Evolutionary conservation across 1,139 yeast species (phyloP).

Genomic region (Ogataea hybrid): DNA sequence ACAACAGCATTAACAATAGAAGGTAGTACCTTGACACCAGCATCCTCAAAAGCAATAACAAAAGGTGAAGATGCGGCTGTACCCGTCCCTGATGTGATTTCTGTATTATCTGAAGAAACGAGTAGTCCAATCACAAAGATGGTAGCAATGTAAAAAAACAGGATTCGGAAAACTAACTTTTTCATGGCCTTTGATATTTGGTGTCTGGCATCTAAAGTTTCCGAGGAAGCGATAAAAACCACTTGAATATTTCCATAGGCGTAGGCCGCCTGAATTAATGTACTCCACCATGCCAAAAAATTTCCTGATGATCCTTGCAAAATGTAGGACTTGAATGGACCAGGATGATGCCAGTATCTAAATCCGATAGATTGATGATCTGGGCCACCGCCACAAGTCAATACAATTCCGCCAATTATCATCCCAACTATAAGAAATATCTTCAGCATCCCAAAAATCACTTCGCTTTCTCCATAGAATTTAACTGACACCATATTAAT

Average conservation of each 20-base stretch:
- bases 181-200: constrained; percentile 61
- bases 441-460: constrained; percentile 56
- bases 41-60: constrained; percentile 59
- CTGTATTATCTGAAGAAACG: constrained; percentile 33
- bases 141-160: constrained; percentile 55
- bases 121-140: constrained; percentile 55
- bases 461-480: constrained; percentile 60
- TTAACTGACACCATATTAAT: constrained; percentile 43
- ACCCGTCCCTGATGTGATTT: constrained; percentile 22
- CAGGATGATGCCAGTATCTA: constrained; percentile 45
- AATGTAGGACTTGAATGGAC: background rate
- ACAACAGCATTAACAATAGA: constrained; percentile 29
- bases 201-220: constrained; percentile 63
- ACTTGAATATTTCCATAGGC: constrained; percentile 77
- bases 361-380: constrained; percentile 53
- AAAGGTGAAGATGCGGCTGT: constrained; percentile 65
- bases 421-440: constrained; percentile 38
- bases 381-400: constrained; percentile 62
- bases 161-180: constrained; percentile 64
- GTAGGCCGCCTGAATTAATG: constrained; percentile 79
- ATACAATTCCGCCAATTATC: constrained; percentile 32
- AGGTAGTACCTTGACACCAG: constrained; percentile 55
- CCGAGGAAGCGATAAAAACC: constrained; percentile 77
- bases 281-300: constrained; percentile 68
- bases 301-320: constrained; percentile 47